Conservation (phyloP, 371 early-diverging fungal species). For the Zychaea mexicana region DNA sequence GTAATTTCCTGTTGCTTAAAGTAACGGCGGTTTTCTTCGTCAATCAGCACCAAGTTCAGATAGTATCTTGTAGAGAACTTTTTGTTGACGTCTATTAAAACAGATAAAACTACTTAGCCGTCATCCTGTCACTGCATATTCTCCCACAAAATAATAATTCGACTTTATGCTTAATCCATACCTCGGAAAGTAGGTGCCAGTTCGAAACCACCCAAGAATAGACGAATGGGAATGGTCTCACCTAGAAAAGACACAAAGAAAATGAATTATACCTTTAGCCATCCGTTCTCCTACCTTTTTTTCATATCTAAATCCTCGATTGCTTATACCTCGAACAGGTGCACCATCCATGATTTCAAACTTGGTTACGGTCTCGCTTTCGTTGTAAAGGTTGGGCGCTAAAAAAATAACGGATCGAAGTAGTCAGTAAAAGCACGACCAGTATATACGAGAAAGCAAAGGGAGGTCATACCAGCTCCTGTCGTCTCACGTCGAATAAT, state of each 20-base stretch:
- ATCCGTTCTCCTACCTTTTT: neutral
- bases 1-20: constrained; percentile 98
- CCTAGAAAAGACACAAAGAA: constrained; percentile 35
- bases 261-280: neutral
- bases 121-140: neutral
- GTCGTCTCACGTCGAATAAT: constrained; percentile 98
- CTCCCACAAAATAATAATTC: neutral
- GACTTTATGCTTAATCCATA: constrained; percentile 5
- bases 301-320: neutral
- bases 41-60: constrained; percentile 94
- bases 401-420: neutral
- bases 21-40: constrained; percentile 97
- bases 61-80: constrained; percentile 97
- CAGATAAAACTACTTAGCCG: neutral
- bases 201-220: constrained; percentile 96
- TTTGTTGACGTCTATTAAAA: constrained; percentile 79
- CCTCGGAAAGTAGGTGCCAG: constrained; percentile 86
- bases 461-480: constrained; percentile 61
- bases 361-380: constrained; percentile 97
- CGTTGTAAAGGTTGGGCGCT: constrained; percentile 95
- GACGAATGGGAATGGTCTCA: constrained; percentile 97
- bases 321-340: constrained; percentile 91
- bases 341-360: constrained; percentile 99
- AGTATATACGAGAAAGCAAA: neutral
- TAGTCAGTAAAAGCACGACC: no score